These are phyloP conservation scores for Allomyces arbusculus DNA, from an alignment of 192 early-diverging fungal genomes.

Conservation along the genomic window DNA sequence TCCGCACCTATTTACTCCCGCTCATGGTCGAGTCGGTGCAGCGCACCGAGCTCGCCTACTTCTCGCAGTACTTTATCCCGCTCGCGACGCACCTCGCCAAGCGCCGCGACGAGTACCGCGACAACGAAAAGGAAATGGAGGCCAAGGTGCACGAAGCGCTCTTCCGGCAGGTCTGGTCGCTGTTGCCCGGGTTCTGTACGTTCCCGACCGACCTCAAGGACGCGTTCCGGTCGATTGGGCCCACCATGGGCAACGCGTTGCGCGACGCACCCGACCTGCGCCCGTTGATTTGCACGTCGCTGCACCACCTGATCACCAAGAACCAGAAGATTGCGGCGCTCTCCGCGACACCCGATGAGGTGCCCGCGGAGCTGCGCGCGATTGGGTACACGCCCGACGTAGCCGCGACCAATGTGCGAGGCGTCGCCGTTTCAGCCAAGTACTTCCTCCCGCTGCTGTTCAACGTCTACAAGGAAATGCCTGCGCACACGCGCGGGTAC, in stretches of 20 bases:
- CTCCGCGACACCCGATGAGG: not conserved
- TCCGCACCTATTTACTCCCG: slow-evolving; percentile 80
- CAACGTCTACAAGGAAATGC: not conserved
- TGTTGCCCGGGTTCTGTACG: slow-evolving; percentile 69
- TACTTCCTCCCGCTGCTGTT: not conserved
- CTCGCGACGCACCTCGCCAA: slow-evolving; percentile 48
- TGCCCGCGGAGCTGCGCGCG: not conserved
- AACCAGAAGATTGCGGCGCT: slow-evolving; percentile 1
- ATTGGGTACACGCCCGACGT: not conserved
- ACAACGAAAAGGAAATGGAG: slow-evolving; percentile 33
- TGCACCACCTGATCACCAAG: slow-evolving; percentile 3
- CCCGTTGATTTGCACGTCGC: not conserved
- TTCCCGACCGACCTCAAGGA: slow-evolving; percentile 48
- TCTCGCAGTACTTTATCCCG: slow-evolving; percentile 48
- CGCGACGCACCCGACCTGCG: slow-evolving; percentile 9
- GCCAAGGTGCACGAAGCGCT: slow-evolving; percentile 83
- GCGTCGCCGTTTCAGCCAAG: not conserved
- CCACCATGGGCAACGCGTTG: slow-evolving; percentile 54
- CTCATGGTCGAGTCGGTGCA: slow-evolving; percentile 51
- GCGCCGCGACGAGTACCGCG: slow-evolving; percentile 33
- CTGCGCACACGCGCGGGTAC: not conserved
- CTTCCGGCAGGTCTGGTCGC: slow-evolving; percentile 66
- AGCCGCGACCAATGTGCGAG: not conserved
- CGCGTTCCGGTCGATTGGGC: slow-evolving; percentile 28
- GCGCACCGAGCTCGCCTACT: slow-evolving; percentile 53